Evolutionary conservation across 495 filamentous ascomycete genomes (phyloP), one percentile per base, ranked within the genome.

Genomic region (Aspergillus cavernicola): DNA sequence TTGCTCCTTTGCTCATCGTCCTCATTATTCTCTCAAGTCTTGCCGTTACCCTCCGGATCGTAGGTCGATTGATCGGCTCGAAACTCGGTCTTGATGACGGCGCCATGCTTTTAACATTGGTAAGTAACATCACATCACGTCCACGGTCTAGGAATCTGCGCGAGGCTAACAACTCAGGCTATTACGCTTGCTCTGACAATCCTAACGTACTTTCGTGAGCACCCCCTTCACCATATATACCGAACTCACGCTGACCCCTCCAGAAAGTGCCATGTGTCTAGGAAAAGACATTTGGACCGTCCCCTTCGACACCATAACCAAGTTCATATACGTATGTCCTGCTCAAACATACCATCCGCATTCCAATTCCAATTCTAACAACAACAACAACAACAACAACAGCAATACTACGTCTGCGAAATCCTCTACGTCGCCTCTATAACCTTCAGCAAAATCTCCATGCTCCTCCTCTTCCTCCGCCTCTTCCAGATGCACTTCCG

Each of bases 401-500:
- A 62, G 63, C 44, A 64, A 13, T 63, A 59, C 41, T 66, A 60
- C 51, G 29, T 68, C 0, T 47, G 60, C 11, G 62, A 69, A 9
- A 62, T 72, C 33, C 47, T 67, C 7, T 76, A 76, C 52, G 66
- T 64, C 5, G 54, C 69, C 41, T 66, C 56, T 4, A 69, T 76
- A 13, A 53, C 64, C 11, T 51, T 65, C 37, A 67, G 69, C 1
- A 76, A 77, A 40, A 61, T 70, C 16, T 62, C 67, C 13, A 71
- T 77, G 11, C 66, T 77, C 3, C 56, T 66, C 22, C 51, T 74
- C 7, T 74, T 75, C 39, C 64, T 69, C 26, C 65, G 70, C 6
- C 58, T 78, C 22, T 76, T 77, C 41, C 53, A 54, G 37, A 43
- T 45, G 28, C 48, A 36, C 41, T 60, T 60, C 36, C 54, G 45